Base-by-base conservation (phyloP, 805 yeast species). In the Wickerhamiella nectarea region DNA sequence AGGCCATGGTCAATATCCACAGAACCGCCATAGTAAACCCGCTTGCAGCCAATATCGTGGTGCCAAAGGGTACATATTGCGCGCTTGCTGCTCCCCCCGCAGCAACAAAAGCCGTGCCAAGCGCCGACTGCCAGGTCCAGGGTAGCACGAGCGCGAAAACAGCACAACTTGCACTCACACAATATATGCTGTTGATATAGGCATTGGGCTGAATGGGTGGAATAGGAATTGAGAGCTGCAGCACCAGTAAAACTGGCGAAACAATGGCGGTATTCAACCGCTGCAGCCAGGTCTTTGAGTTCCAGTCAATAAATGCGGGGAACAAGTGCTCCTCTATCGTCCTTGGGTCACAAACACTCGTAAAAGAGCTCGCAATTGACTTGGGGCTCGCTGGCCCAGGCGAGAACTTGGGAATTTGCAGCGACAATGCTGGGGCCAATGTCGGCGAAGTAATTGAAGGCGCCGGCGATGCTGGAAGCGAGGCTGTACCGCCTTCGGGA, bases 11-110 rank as follows among this genome's bases (percentile, higher is more conserved):
- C 0, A 91, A 69, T 10, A 87, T 78, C 74, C 85, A 76, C 1
- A 75, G 56, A 2, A 89, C 65, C 1, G 93, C 71, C 5, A 75
- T 60, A 0, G 71, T 45, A 56, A 89, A 89, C 0, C 95, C 95
- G 31, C 56, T 43, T 3, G 65, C 53, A 21, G 53, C 17, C 3
- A 31, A 6, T 3, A 51, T n/a, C 8, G 24, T 21, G 5, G 24
- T 21, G 24, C 8, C 8, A n/a, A 24, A 25, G 14, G 33, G 41
- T 6, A 37, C 24, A 21, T 21, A 21, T 8, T 21, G 24, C 8
- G 24, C 24, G 8, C 8, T 8, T 6, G 24, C 24, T 6, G 24
- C 24, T 5, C 24, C 24, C 8, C 8, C 24, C 8, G 24, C 24
- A 8, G 24, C 24, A 21, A 19, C 24, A 28, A 21, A 21, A 3